Evolutionary conservation across 768 basidiomycete species (phyloP).

Genomic region (Pleurotus salmoneostramineus): DNA sequence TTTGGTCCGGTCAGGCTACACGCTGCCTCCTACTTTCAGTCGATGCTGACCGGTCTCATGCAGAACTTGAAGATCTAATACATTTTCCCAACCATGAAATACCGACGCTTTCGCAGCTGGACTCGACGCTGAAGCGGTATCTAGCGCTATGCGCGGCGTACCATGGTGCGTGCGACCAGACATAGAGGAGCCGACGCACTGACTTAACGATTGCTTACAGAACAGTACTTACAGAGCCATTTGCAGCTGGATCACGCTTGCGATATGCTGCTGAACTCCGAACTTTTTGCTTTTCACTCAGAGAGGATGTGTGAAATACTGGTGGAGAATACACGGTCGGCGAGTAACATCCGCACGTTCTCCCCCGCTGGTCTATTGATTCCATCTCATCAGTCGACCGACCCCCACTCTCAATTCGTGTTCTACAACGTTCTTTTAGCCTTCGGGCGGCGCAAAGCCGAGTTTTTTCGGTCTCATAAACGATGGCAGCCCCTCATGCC

Average conservation of each 20-base stretch:
- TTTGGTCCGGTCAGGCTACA: constrained; percentile 82
- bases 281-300: constrained; percentile 87
- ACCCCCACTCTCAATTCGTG: constrained; percentile 82
- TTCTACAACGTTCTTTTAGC: constrained; percentile 73
- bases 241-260: constrained; percentile 85
- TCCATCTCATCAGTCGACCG: constrained; percentile 56
- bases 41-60: neutral
- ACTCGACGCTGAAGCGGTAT: constrained; percentile 74
- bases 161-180: constrained; percentile 64
- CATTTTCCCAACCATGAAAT: constrained; percentile 57
- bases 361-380: neutral
- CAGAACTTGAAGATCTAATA: constrained; percentile 88
- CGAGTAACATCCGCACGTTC: constrained; percentile 28
- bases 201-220: constrained; percentile 26
- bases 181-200: neutral
- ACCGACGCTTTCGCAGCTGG: constrained; percentile 69
- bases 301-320: constrained; percentile 87
- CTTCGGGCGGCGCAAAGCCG: constrained; percentile 64
- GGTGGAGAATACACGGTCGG: constrained; percentile 62
- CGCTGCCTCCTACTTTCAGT: neutral
- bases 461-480: constrained; percentile 74
- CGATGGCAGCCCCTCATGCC: constrained; percentile 84
- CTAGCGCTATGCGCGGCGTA: constrained; percentile 78
- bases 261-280: constrained; percentile 70
- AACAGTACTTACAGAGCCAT: constrained; percentile 81